Percentiles rank a stretch among this genome's conserved stretches.
Conservation (phyloP, 495 filamentous ascomycete genomes). For the Aspergillus bridgeri region DNA sequence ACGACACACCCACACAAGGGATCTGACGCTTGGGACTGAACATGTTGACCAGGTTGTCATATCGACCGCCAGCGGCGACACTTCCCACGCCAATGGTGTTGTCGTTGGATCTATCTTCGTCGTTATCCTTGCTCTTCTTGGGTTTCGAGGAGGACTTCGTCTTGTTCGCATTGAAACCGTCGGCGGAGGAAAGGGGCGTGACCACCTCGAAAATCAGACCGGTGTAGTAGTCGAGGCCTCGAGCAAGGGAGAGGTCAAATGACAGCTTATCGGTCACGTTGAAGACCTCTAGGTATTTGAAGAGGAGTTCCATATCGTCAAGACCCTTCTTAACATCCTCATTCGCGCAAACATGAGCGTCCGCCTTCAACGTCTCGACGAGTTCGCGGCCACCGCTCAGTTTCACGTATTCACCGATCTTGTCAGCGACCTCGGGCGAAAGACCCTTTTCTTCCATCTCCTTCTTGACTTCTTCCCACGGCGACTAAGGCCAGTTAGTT, state of each 20-base stretch:
- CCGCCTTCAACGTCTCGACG: conserved; percentile 58
- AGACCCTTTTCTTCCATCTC: conserved; percentile 96
- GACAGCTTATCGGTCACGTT: conserved; percentile 66
- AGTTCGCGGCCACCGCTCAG: conserved; percentile 67
- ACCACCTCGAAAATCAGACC: conserved; percentile 91
- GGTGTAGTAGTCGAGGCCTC: conserved; percentile 88
- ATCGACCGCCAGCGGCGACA: conserved; percentile 86
- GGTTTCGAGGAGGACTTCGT: conserved; percentile 41
- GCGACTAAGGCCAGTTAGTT: conserved; percentile 18
- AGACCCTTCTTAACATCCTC: conserved; percentile 71
- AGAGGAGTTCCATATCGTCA: conserved; percentile 76
- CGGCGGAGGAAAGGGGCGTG: conserved; percentile 53
- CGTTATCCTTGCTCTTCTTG: conserved; percentile 61
- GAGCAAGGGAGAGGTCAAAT: conserved; percentile 79
- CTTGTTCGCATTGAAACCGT: conserved; percentile 45
- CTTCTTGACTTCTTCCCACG: conserved; percentile 84
- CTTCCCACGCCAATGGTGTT: conserved; percentile 80
- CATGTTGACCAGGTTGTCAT: conserved; percentile 93
- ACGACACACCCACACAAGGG: conserved; percentile 91
- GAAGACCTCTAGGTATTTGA: conserved; percentile 77
- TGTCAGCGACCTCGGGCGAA: conserved; percentile 67
- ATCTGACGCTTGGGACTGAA: conserved; percentile 80
- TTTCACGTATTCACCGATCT: conserved; percentile 77
- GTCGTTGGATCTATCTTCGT: conserved; percentile 81
- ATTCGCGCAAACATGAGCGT: conserved; percentile 64